These are phyloP conservation scores for Arthrobotrys pseudoclavata DNA, from an alignment of 2,329 filamentous ascomycete genomes.

Conservation along the genomic window DNA sequence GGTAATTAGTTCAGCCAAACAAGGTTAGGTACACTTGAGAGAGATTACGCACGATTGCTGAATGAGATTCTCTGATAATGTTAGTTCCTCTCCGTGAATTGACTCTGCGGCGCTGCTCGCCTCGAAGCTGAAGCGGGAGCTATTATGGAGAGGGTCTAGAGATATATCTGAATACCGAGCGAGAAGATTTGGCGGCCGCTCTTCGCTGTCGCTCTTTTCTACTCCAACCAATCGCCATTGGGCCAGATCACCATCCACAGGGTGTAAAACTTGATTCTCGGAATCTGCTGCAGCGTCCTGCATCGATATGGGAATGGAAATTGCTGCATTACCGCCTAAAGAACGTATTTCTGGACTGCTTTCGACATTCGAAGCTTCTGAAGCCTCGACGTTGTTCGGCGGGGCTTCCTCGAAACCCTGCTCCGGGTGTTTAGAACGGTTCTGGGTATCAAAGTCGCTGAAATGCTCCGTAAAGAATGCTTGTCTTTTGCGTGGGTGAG, in stretches of 20 bases:
- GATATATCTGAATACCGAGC: conserved; percentile 15
- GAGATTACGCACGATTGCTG: conserved; percentile 67
- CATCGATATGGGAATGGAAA: neutral
- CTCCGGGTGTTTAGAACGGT: neutral
- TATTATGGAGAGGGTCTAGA: conserved; percentile 60
- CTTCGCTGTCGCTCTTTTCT: conserved; percentile 4
- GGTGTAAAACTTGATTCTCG: neutral
- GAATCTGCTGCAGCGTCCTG: neutral
- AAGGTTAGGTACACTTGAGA: neutral
- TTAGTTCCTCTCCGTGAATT: conserved; percentile 71
- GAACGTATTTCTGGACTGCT: too few relatives aligned
- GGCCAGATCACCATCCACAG: neutral
- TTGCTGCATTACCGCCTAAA: neutral
- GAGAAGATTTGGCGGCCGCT: neutral
- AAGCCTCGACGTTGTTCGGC: neutral
- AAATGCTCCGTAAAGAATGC: conserved; percentile 58
- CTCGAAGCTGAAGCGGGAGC: conserved; percentile 67
- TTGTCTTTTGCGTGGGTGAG: conserved; percentile 42
- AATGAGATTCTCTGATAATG: conserved; percentile 68
- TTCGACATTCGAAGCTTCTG: neutral
- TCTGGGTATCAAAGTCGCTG: conserved; percentile 34
- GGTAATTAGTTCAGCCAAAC: conserved; percentile 7
- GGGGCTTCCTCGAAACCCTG: neutral
- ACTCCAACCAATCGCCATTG: neutral
- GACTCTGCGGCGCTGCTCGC: conserved; percentile 79